Evolutionary conservation across 352 stramenopile species (phyloP).

Genomic region (Phytophthora pisi): DNA sequence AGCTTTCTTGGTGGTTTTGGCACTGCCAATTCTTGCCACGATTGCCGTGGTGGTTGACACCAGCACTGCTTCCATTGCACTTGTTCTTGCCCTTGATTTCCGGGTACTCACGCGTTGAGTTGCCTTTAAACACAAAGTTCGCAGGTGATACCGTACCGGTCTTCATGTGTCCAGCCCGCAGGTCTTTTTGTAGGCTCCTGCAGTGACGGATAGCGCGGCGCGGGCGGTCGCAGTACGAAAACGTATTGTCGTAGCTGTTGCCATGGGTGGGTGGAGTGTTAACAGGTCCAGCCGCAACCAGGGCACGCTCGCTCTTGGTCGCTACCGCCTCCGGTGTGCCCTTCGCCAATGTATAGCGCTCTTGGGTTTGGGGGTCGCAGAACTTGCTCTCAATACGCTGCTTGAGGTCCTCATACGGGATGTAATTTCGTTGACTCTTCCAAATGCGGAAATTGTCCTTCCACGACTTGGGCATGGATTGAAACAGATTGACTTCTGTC

Average conservation of each 20-base stretch:
- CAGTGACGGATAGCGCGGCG: constrained; percentile 11
- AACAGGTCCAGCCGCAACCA: not conserved
- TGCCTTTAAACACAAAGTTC: not conserved
- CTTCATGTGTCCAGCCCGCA: not conserved
- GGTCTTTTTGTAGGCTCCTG: constrained; percentile 40
- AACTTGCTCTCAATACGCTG: not conserved
- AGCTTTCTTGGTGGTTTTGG: not conserved
- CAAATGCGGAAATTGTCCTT: constrained; percentile 4
- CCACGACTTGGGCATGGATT: not conserved
- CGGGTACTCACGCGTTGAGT: not conserved
- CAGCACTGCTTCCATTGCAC: not conserved
- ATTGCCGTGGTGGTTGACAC: not conserved
- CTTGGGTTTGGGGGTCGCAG: not conserved
- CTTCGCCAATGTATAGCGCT: not conserved
- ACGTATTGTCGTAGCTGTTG: not conserved
- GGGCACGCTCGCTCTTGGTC: not conserved
- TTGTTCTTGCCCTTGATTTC: not conserved
- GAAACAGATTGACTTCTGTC: constrained; percentile 7
- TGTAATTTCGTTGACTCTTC: constrained; percentile 7
- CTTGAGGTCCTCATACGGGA: constrained; percentile 6
- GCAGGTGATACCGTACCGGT: not conserved
- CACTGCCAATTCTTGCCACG: not conserved
- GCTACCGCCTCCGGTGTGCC: not conserved
- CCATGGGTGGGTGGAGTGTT: not conserved
- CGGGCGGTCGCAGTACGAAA: not conserved